Conservation (phyloP, 1,284 basidiomycete species). For the Agaricales sp. region DNA sequence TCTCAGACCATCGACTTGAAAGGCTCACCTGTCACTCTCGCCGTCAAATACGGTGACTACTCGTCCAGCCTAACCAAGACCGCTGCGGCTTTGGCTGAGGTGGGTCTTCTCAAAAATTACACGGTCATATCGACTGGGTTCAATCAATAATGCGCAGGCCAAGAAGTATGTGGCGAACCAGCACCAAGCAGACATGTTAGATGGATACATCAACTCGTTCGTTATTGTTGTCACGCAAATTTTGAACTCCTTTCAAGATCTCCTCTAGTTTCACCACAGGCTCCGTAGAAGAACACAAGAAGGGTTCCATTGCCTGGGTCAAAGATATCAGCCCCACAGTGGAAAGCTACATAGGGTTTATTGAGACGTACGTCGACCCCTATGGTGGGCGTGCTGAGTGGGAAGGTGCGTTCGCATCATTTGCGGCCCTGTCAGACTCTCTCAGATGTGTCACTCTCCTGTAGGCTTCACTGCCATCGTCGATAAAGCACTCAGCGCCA, state of each 20-base stretch:
- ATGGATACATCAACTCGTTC: slow-evolving; percentile 70
- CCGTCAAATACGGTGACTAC: slow-evolving; percentile 37
- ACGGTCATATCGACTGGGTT: no score
- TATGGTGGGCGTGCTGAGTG: slow-evolving; percentile 78
- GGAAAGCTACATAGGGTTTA: slow-evolving; percentile 77
- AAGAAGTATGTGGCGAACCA: slow-evolving; percentile 65
- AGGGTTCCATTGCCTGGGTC: slow-evolving; percentile 72
- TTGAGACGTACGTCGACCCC: slow-evolving; percentile 78
- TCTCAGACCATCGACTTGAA: slow-evolving; percentile 34
- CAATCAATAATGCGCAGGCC: slow-evolving; percentile 35
- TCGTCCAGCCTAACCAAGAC: slow-evolving; percentile 43
- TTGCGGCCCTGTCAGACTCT: background rate
- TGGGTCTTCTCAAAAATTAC: slow-evolving; percentile 14
- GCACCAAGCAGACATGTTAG: slow-evolving; percentile 64
- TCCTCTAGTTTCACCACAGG: slow-evolving; percentile 58
- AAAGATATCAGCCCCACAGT: slow-evolving; percentile 82
- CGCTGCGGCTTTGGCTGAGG: slow-evolving; percentile 51
- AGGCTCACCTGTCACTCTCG: background rate
- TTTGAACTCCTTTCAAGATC: background rate
- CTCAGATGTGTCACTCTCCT: background rate
- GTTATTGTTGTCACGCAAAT: slow-evolving; percentile 12
- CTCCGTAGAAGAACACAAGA: slow-evolving; percentile 68
- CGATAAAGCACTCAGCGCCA: slow-evolving; percentile 70
- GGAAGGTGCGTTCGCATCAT: slow-evolving; percentile 45
- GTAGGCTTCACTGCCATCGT: slow-evolving; percentile 81